Base-by-base conservation (phyloP, 2,329 filamentous ascomycete genomes). In the Claviceps pazoutovae region DNA sequence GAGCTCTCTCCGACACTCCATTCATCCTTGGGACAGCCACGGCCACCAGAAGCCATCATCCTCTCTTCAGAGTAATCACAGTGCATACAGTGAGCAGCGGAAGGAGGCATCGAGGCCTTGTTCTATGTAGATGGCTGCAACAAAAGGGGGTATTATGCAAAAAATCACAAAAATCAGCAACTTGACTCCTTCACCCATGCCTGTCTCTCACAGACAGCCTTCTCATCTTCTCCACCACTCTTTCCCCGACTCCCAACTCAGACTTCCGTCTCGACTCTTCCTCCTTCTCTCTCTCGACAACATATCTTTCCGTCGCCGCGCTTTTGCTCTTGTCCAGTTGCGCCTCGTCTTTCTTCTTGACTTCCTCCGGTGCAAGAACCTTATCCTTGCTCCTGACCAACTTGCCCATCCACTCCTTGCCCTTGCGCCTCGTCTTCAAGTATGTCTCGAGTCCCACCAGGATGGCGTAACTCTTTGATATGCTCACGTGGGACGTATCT, bases 381-480 rank as follows among this genome's bases (percentile, higher is more conserved):
- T 80, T 82, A 52, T 81, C 79, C 53, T 79, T 74, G 30, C 73
- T 65, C 37, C 76, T 71, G 26, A 72, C 66, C 39, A 79, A 59
- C 54, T 75, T 77, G 52, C 74, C 70, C 53, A 70, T 61, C 11
- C 74, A 58, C 46, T 69, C 66, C 67, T 84, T 86, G 37, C 84
- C 74, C 61, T 82, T 82, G 53, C 74, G 73, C 48, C 82, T 79
- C 13, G 83, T 83, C 59, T 82, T 82, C 48, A 84, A 69, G 62
- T 94, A 95, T 14, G 82, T 78, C 70, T 95, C 89, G 4, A 95
- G 73, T 0, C 90, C 90, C 0, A 90, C 78, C 1, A 95, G 74
- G 0, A 95, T 81, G 0, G 86, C 83, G 62, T 95, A 95, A 1
- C 84, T 84, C 59, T 88, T 83, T 43, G 83, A 88, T 46, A 95